These are phyloP conservation scores for Farysia itapuensis DNA, from an alignment of 1,284 basidiomycete genomes.

Conservation along the genomic window DNA sequence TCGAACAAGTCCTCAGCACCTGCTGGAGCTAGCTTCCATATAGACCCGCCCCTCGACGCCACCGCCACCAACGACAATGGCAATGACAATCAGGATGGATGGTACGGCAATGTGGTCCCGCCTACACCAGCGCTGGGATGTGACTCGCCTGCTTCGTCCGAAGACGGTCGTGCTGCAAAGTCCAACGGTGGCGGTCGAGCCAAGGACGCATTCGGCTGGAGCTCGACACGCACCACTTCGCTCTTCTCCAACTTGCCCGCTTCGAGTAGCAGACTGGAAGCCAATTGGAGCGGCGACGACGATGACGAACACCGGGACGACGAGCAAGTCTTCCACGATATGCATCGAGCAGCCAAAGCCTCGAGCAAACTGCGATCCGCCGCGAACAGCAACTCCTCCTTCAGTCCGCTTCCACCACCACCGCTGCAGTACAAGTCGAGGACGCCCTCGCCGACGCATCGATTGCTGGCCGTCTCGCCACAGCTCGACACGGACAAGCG, in stretches of 20 bases:
- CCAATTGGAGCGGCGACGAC: constrained; percentile 37
- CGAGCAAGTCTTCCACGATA: constrained; percentile 15
- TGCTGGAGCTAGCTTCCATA: constrained; percentile 8
- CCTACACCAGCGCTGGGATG: constrained; percentile 28
- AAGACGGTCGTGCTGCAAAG: not conserved
- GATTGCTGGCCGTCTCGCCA: constrained; percentile 14
- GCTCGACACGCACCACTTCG: constrained; percentile 1
- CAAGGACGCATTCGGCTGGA: constrained; percentile 27
- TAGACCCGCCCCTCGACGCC: constrained; percentile 10
- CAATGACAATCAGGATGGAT: constrained; percentile 3
- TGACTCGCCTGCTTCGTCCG: constrained; percentile 22
- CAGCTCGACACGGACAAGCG: constrained; percentile 6
- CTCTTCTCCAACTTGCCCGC: constrained; percentile 27
- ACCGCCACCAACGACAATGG: constrained; percentile 2
- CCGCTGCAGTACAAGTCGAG: constrained; percentile 19
- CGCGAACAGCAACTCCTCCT: not conserved
- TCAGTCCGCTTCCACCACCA: constrained; percentile 13
- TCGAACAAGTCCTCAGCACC: constrained; percentile 17
- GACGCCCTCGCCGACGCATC: constrained; percentile 24
- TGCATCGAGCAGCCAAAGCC: constrained; percentile 16
- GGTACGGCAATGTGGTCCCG: constrained; percentile 30
- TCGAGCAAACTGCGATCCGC: constrained; percentile 10
- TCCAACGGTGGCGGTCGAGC: not conserved
- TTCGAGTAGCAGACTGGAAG: constrained; percentile 18
- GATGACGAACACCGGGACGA: constrained; percentile 28